A percentile compares a stretch with the other conserved stretches of the same genome.
These are phyloP conservation scores for Fonsecaea pedrosoi DNA, from an alignment of 2,329 filamentous ascomycete genomes.

Conservation along the genomic window DNA sequence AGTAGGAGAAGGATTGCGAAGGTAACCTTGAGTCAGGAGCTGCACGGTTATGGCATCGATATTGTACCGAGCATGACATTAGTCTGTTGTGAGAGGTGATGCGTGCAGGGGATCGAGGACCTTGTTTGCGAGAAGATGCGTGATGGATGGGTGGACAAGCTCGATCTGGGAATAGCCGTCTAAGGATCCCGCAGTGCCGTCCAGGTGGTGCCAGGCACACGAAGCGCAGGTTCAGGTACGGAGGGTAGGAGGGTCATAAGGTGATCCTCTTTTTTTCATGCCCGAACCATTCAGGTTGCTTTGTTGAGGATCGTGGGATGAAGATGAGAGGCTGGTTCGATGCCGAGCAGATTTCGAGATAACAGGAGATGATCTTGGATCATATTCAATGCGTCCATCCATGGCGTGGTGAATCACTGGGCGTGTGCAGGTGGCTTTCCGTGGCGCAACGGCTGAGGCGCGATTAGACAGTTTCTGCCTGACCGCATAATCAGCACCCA, in stretches of 20 bases:
- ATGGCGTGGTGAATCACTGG: too few species aligned
- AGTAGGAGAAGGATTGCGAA: neutral
- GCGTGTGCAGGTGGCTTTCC: neutral
- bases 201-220: too few species aligned
- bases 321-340: neutral
- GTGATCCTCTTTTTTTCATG: neutral
- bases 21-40: neutral
- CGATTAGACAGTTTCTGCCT: neutral
- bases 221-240: too few species aligned
- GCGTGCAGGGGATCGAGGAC: neutral
- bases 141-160: neutral
- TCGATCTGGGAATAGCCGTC: neutral
- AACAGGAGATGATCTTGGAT: neutral
- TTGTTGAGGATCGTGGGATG: neutral
- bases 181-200: neutral
- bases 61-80: neutral
- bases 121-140: neutral
- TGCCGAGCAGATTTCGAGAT: neutral
- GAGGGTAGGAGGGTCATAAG: neutral
- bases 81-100: neutral
- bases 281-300: neutral
- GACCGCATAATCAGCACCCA: neutral
- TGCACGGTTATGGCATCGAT: neutral
- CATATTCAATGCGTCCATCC: too few species aligned
- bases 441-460: neutral